Evolutionary conservation across 768 basidiomycete genomes (phyloP).

Genomic region (Udeniomyces megalosporus): DNA sequence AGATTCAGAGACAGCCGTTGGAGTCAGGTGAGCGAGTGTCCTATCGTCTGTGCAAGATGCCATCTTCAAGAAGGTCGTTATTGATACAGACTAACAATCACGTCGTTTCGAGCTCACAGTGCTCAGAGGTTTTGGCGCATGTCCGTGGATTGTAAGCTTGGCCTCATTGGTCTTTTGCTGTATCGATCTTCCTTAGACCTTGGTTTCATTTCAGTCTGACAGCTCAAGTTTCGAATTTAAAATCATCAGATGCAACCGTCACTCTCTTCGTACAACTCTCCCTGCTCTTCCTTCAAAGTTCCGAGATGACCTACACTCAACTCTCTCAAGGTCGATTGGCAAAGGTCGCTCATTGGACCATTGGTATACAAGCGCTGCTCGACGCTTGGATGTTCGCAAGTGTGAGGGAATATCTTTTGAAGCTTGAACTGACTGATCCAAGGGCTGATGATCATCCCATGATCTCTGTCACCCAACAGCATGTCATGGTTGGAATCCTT

Average conservation of each 20-base stretch:
- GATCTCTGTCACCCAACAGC: neutral
- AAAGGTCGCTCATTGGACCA: neutral
- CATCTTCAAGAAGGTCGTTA: too few species aligned
- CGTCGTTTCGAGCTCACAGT: neutral
- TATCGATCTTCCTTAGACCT: too few species aligned
- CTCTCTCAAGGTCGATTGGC: neutral
- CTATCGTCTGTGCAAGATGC: too few species aligned
- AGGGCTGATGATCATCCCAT: neutral
- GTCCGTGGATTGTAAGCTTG: constrained; percentile 3
- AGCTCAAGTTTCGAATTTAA: too few species aligned
- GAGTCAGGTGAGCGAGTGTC: too few species aligned
- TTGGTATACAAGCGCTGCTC: neutral
- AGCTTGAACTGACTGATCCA: neutral
- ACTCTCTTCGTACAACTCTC: neutral
- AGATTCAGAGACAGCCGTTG: neutral
- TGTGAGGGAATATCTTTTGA: neutral
- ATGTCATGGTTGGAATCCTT: constrained; percentile 12
- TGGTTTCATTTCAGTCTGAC: too few species aligned
- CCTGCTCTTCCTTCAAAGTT: constrained; percentile 2
- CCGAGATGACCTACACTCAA: too few species aligned
- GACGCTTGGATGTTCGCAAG: constrained; percentile 1
- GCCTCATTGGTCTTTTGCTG: too few species aligned
- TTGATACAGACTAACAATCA: too few species aligned
- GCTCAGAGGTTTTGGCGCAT: neutral
- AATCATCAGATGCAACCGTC: neutral